Conservation (phyloP, 2,329 filamentous ascomycete species). For the Helicocarpus griseus region DNA sequence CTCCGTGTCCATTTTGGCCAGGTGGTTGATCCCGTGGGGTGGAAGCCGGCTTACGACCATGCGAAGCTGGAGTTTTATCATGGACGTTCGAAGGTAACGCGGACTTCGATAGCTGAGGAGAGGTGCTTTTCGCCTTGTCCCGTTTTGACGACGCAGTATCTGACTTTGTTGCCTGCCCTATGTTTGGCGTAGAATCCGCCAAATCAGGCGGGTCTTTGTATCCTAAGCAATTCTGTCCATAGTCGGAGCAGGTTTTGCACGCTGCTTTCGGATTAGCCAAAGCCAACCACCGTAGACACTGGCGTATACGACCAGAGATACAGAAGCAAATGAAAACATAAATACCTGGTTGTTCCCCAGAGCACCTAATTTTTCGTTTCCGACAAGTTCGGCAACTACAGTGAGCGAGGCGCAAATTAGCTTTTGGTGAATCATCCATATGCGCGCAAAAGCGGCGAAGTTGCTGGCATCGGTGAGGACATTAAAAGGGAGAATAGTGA, state of each 20-base stretch:
- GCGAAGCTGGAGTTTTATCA: not conserved
- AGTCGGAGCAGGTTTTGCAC: conserved; percentile 64
- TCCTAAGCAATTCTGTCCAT: conserved; percentile 59
- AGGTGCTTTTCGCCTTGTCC: conserved; percentile 4
- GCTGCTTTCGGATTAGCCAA: conserved; percentile 19
- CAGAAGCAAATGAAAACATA: conserved; percentile 1
- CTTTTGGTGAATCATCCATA: not conserved
- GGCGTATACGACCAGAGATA: not conserved
- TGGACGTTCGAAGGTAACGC: not conserved
- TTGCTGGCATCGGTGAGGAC: not conserved
- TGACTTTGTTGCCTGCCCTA: conserved; percentile 16
- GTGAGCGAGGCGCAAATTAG: not conserved
- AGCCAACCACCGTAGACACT: not conserved
- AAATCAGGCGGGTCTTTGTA: conserved; percentile 45
- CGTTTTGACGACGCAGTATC: conserved; percentile 15
- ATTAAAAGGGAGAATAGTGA: conserved; percentile 29
- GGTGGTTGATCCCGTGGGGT: not conserved
- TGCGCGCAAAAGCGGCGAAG: not conserved
- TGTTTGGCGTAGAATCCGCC: conserved; percentile 9
- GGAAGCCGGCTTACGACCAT: not conserved
- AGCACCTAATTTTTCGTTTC: conserved; percentile 66
- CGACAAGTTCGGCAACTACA: conserved; percentile 61
- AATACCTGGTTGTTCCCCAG: conserved; percentile 56
- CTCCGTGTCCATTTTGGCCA: conserved; percentile 7
- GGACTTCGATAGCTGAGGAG: not conserved